Evolutionary conservation across 2,329 filamentous ascomycete genomes (phyloP), one percentile per base, ranked within the genome.

Genomic region (Fusarium mexicanum): DNA sequence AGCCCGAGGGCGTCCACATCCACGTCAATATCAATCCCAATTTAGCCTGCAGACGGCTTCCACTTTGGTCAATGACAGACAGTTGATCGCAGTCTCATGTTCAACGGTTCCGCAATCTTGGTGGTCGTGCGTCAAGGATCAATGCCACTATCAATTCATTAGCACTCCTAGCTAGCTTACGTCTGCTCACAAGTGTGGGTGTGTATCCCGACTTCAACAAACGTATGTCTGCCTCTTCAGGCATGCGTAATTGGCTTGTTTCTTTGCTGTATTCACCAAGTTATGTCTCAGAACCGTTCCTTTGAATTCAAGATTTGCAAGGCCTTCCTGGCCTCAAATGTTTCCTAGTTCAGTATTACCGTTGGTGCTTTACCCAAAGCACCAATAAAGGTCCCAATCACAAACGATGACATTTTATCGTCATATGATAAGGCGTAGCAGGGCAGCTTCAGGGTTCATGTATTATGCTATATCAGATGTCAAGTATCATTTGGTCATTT

Each of bases 41-140:
- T 74, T 72, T 74, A 74, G 71, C 55, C 59, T 72, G 67, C 43
- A 55, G 50, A 69, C 68, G 57, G 72, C 68, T 69, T 65, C 60
- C 31, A 69, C 55, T 44, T 48, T 41, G 62, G 58, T 53, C 53
- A 58, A 59, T 40, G 46, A 41, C 59, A 46, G 31, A 44, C 59
- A 37, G 31, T 60, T 46, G 44, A 57, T 47, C 50, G 64, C 40
- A 71, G 47, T 65, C 58, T 57, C 62, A 55, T 64, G 26, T 67
- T 55, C 63, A 47, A 69, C 60, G 40, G 64, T 69, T 69, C 68
- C 43, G 43, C 57, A 54, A 63, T 69, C 41, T 61, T 61, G 43
- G 55, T 71, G 59, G 55, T 60, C 35, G 43, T 51, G 35, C 37
- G 51, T 35, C 61, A 72, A 48, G 50, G n/a, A 50, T 57, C 31